These are phyloP conservation scores for Sugiyamaella smithiae DNA, from an alignment of 805 yeast genomes.

Conservation along the genomic window DNA sequence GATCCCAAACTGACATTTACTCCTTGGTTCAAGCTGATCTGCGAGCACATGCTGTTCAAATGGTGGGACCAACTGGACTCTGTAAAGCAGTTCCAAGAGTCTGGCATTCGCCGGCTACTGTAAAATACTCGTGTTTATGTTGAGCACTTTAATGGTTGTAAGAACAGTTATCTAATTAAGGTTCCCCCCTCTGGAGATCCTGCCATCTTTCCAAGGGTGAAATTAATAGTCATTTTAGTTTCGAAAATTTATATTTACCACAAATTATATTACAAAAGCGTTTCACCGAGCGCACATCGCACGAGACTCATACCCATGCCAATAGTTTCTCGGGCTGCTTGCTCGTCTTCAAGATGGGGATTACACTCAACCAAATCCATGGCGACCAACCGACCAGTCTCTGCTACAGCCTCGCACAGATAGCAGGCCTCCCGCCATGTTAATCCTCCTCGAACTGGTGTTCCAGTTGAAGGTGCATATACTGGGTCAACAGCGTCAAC, in stretches of 20 bases:
- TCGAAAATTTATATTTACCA: background rate
- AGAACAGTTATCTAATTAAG: too few relatives aligned
- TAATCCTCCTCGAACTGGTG: conserved; percentile 95
- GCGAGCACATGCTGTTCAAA: conserved; percentile 81
- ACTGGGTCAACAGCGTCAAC: conserved; percentile 96
- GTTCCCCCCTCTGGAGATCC: too few relatives aligned
- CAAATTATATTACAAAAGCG: conserved; percentile 49
- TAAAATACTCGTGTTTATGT: conserved; percentile 15
- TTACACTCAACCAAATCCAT: conserved; percentile 92
- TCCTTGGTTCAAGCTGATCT: conserved; percentile 97
- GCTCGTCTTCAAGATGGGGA: conserved; percentile 74
- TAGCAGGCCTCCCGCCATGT: conserved; percentile 92
- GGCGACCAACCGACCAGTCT: conserved; percentile 81
- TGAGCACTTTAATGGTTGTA: too few relatives aligned
- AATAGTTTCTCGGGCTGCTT: conserved; percentile 78
- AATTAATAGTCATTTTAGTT: background rate
- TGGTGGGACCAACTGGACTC: conserved; percentile 87
- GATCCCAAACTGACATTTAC: conserved; percentile 71
- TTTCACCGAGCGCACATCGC: conserved; percentile 92
- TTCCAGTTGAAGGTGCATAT: conserved; percentile 95
- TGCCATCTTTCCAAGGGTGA: too few relatives aligned
- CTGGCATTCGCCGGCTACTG: conserved; percentile 31
- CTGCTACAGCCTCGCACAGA: conserved; percentile 87
- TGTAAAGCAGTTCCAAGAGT: conserved; percentile 47
- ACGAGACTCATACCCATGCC: conserved; percentile 88